phyloP scores from a whole-genome alignment of 768 basidiomycete genomes.

The Pisolithus tinctorius region DNA sequence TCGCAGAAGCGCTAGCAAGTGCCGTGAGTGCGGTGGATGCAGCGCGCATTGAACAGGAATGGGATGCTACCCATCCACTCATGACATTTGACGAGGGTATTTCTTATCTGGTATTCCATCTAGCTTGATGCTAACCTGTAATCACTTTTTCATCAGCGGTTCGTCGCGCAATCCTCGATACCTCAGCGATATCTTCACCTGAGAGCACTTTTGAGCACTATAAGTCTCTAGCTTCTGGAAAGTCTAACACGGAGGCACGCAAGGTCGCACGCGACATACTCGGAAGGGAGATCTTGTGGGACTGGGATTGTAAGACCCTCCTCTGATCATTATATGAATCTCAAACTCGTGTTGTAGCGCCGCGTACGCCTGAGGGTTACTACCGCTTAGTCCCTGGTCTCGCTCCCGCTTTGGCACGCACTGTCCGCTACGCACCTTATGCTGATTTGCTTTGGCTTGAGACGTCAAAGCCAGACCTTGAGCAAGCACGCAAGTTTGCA shows the following conservation, averaged over 20 bases:
- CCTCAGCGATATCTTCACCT: slow-evolving; percentile 19
- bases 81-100: slow-evolving; percentile 82
- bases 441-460: slow-evolving; percentile 92
- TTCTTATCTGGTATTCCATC: slow-evolving; percentile 18
- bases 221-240: slow-evolving; percentile 47
- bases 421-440: slow-evolving; percentile 74
- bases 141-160: slow-evolving; percentile 13
- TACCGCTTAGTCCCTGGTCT: slow-evolving; percentile 82
- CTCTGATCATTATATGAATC: background rate
- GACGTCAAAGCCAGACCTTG: slow-evolving; percentile 81
- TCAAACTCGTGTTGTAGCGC: slow-evolving; percentile 40
- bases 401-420: slow-evolving; percentile 76
- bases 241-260: slow-evolving; percentile 68
- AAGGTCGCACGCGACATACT: slow-evolving; percentile 68
- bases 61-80: slow-evolving; percentile 62
- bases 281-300: slow-evolving; percentile 64
- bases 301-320: slow-evolving; percentile 71
- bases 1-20: slow-evolving; percentile 64
- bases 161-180: slow-evolving; percentile 13
- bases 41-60: slow-evolving; percentile 66
- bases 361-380: slow-evolving; percentile 86
- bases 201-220: slow-evolving; percentile 53
- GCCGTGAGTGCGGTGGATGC: slow-evolving; percentile 65
- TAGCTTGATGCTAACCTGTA: background rate
- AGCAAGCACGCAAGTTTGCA: slow-evolving; percentile 74